A percentile compares a stretch with the other conserved stretches of the same genome.
phyloP scores from a whole-genome alignment of 805 yeast genomes.

The Wickerhamomyces bisporus region DNA sequence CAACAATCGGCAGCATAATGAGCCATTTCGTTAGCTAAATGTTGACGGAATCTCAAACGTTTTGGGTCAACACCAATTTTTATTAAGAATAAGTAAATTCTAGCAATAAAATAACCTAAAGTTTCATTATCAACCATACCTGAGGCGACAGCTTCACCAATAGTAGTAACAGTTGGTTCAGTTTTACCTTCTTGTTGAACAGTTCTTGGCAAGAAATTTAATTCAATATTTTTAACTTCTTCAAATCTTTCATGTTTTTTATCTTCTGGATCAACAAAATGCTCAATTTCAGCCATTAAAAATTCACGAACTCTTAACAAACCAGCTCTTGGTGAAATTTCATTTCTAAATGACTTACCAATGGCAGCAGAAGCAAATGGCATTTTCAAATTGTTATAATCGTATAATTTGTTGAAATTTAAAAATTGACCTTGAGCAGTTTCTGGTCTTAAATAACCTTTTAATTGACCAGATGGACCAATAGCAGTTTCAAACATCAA shows the following conservation, averaged over 20 bases:
- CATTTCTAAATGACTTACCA: conserved; percentile 98
- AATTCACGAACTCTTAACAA: conserved; percentile 97
- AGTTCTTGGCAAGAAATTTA: conserved; percentile 78
- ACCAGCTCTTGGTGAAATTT: conserved; percentile 98
- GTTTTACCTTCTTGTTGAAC: conserved; percentile 86
- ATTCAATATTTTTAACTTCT: conserved; percentile 65
- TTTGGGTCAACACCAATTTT: conserved; percentile 86
- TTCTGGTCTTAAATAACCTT: conserved; percentile 96
- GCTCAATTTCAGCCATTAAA: conserved; percentile 99
- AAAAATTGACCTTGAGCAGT: conserved; percentile 99
- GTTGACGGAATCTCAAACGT: conserved; percentile 95
- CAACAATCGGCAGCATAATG: conserved; percentile 99
- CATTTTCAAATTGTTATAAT: conserved; percentile 92
- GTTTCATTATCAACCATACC: conserved; percentile 96
- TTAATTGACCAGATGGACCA: conserved; percentile 96
- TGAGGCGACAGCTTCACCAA: conserved; percentile 86
- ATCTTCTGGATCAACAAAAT: conserved; percentile 89
- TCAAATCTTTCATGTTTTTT: conserved; percentile 78
- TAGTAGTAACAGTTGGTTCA: conserved; percentile 52
- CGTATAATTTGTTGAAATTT: conserved; percentile 89
- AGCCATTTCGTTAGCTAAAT: conserved; percentile 98
- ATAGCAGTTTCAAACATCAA: conserved; percentile 99
- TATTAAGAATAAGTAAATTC: conserved; percentile 79
- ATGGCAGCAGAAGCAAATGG: conserved; percentile 99
- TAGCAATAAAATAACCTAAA: conserved; percentile 91